Conservation (phyloP, 1,284 basidiomycete species). For the Leccinum cinnamomeum region DNA sequence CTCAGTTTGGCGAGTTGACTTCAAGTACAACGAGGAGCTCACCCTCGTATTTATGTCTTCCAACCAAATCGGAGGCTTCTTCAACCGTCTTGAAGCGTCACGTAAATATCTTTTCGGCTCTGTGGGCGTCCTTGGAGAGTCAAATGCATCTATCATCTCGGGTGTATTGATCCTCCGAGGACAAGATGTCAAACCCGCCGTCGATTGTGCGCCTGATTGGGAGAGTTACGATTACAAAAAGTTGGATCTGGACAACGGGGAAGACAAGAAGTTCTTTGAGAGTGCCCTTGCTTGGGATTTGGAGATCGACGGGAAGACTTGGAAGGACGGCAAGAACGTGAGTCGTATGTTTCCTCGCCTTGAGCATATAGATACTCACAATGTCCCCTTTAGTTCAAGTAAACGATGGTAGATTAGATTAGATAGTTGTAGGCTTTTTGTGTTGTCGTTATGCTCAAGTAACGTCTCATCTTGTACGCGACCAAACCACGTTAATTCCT, state of each 20-base stretch:
- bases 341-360: constrained; percentile 34
- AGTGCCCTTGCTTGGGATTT: constrained; percentile 90
- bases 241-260: constrained; percentile 65
- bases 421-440: constrained; percentile 28
- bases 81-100: constrained; percentile 93
- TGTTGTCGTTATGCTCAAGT: constrained; percentile 6
- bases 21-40: constrained; percentile 97
- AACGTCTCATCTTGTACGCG: constrained; percentile 1
- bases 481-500: background rate
- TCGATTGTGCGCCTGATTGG: constrained; percentile 88
- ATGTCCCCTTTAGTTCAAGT: constrained; percentile 27
- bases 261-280: constrained; percentile 88
- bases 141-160: constrained; percentile 75
- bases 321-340: constrained; percentile 86
- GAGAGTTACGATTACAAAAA: constrained; percentile 86
- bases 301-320: constrained; percentile 80
- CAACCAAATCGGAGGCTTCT: constrained; percentile 91
- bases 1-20: constrained; percentile 91
- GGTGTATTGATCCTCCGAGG: constrained; percentile 87
- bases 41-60: constrained; percentile 92
- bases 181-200: constrained; percentile 63
- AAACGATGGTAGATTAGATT: constrained; percentile 14
- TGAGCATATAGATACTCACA: background rate
- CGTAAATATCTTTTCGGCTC: constrained; percentile 96
- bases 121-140: constrained; percentile 83